A percentile compares a stretch with the other conserved stretches of the same genome.
Conservation (phyloP, 768 basidiomycete genomes). For the Serpula lacrymans region DNA sequence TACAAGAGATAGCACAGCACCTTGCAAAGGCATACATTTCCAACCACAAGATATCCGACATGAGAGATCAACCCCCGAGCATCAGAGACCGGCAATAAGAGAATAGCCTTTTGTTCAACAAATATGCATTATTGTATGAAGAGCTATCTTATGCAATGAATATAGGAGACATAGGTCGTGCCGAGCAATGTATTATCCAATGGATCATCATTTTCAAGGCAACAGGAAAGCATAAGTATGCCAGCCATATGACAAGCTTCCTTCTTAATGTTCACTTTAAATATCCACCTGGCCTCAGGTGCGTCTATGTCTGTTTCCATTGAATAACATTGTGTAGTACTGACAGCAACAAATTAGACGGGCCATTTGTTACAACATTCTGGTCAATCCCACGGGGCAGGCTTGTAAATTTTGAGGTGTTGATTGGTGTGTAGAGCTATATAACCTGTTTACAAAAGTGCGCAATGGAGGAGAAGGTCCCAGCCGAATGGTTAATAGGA, state of each 20-base stretch:
- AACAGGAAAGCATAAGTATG: constrained; percentile 30
- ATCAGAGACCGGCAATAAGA: constrained; percentile 18
- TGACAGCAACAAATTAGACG: constrained; percentile 3
- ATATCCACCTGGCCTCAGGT: constrained; percentile 14
- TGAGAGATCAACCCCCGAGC: not conserved
- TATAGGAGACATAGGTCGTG: constrained; percentile 26
- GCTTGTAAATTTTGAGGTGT: constrained; percentile 18
- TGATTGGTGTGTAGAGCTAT: constrained; percentile 31
- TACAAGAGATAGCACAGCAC: constrained; percentile 10
- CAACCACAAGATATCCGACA: not conserved
- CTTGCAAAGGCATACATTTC: constrained; percentile 14
- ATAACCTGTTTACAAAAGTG: no score
- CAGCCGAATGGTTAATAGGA: constrained; percentile 28
- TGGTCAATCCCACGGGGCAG: constrained; percentile 30
- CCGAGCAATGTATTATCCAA: constrained; percentile 17
- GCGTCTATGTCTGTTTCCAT: not conserved
- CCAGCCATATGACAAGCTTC: constrained; percentile 20
- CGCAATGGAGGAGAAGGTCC: constrained; percentile 33
- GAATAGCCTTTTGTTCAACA: constrained; percentile 16
- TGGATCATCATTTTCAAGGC: constrained; percentile 24
- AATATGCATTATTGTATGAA: constrained; percentile 27
- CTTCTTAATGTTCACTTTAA: constrained; percentile 20
- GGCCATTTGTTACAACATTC: constrained; percentile 19
- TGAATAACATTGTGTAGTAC: not conserved
- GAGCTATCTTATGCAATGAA: constrained; percentile 28